A percentile compares a stretch with the other conserved stretches of the same genome.
phyloP scores from a whole-genome alignment of 345 rosid species.

The Combretum micranthum region DNA sequence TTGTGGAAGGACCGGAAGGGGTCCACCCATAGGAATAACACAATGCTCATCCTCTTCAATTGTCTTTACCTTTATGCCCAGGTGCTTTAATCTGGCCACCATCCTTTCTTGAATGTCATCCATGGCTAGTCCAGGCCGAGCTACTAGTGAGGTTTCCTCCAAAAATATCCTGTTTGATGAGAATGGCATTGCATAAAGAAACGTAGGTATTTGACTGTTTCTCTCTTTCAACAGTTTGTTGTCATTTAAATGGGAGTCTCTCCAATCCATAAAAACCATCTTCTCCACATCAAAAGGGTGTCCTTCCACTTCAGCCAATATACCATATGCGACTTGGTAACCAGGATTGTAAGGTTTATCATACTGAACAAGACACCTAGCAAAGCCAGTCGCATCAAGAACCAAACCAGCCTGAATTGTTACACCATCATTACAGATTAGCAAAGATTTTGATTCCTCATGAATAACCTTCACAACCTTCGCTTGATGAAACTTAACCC shows the following conservation, averaged over 20 bases:
- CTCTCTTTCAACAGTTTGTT: constrained; percentile 39
- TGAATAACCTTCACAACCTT: constrained; percentile 84
- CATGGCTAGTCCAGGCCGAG: constrained; percentile 79
- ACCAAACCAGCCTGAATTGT: constrained; percentile 77
- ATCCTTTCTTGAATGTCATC: constrained; percentile 90
- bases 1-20: constrained; percentile 91
- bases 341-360: constrained; percentile 96
- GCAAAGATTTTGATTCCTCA: constrained; percentile 68
- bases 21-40: constrained; percentile 98
- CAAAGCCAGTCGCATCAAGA: constrained; percentile 97
- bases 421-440: constrained; percentile 81
- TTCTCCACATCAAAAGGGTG: constrained; percentile 91
- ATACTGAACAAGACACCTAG: constrained; percentile 87
- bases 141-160: constrained; percentile 90
- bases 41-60: constrained; percentile 91
- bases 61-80: constrained; percentile 71
- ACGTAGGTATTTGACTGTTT: constrained; percentile 75
- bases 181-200: constrained; percentile 94
- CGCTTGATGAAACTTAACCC: constrained; percentile 88
- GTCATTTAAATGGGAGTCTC: constrained; percentile 67
- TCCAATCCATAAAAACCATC: constrained; percentile 99
- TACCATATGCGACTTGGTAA: constrained; percentile 92
- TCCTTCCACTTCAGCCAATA: constrained; percentile 87
- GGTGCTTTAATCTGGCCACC: constrained; percentile 85
- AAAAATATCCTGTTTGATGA: constrained; percentile 72